Conservation (phyloP, 1,284 basidiomycete species). For the Xerocomus tenax region DNA sequence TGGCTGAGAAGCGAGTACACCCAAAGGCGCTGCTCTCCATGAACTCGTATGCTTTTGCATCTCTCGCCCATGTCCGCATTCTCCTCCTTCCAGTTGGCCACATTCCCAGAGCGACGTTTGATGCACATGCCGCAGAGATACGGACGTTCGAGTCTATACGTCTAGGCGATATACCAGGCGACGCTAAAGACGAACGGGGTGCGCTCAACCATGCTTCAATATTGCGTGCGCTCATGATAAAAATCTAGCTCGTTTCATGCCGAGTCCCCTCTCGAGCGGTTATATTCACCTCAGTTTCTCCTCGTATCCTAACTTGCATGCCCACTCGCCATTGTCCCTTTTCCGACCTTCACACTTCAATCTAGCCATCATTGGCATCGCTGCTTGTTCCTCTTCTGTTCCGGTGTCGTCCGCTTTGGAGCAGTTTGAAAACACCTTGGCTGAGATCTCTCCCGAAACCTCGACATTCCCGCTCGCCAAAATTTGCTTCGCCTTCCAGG, state of each 20-base stretch:
- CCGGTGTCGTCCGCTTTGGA: slow-evolving; percentile 53
- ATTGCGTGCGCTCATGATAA: slow-evolving; percentile 6
- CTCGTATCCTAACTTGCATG: slow-evolving; percentile 57
- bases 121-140: slow-evolving; percentile 63
- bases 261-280: slow-evolving; percentile 66
- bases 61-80: slow-evolving; percentile 69
- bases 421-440: slow-evolving; percentile 52
- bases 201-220: slow-evolving; percentile 15
- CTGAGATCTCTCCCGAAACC: slow-evolving; percentile 55
- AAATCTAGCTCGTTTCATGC: slow-evolving; percentile 66
- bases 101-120: slow-evolving; percentile 55
- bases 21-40: slow-evolving; percentile 10
- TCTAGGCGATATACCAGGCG: slow-evolving; percentile 71
- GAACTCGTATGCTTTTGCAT: slow-evolving; percentile 54
- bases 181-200: slow-evolving; percentile 73
- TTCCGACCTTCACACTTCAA: slow-evolving; percentile 73
- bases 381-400: slow-evolving; percentile 52
- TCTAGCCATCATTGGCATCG: slow-evolving; percentile 71
- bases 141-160: slow-evolving; percentile 62
- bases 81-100: slow-evolving; percentile 71
- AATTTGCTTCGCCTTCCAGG: slow-evolving; percentile 74
- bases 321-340: slow-evolving; percentile 51
- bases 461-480: slow-evolving; percentile 68
- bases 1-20: neutral
- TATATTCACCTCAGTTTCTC: slow-evolving; percentile 65